Base-by-base conservation (phyloP, 2,329 filamentous ascomycete species). In the Alternaria infectoria region DNA sequence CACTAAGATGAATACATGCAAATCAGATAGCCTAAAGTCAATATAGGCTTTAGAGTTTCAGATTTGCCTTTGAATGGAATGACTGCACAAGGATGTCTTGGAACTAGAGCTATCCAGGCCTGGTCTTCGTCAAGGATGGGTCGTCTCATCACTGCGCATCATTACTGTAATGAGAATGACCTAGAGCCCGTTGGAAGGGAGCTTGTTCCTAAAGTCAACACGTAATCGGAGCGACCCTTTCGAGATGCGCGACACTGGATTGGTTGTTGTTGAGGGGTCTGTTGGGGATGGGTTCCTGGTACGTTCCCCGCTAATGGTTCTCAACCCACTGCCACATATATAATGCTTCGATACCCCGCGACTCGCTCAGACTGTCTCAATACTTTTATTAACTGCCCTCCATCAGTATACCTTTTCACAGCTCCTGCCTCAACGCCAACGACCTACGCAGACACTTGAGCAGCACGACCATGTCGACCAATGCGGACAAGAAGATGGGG, bases 201-300 rank as follows among this genome's bases (percentile, higher is more conserved):
- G 5, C 13, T 0, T 0, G 7, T 3, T 36, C 4, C 32, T 0
- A 1, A 36, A 36, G 2, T 36, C 1, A 0, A 15, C 1, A n/a
- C 32, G 32, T 40, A 17, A 40, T 3, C 3, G 36, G 6, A 40
- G 15, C 1, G n/a, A 17, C 36, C 36, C 36, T 40, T 40, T 11
- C 5, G 0, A 40, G 1, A 11, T 3, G n/a, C 9, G 8, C 36
- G 9, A 2, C 36, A 17, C 36, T 40, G 9, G 36, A 40, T 40
- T 40, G 36, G 36, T 17, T 40, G 9, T 6, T 40, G n/a, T 40
- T 1, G 36, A 2, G 36, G 32, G 32, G 36, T 17, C 1, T 40
- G 36, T 40, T 40, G 15, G 15, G 2, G 5, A 17, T 2, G 9
- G n/a, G 3, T 17, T 17, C 36, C 17, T 10, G 36, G 36, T 17